These are phyloP conservation scores for Candida sonorensis DNA, from an alignment of 805 yeast genomes.

Conservation along the genomic window DNA sequence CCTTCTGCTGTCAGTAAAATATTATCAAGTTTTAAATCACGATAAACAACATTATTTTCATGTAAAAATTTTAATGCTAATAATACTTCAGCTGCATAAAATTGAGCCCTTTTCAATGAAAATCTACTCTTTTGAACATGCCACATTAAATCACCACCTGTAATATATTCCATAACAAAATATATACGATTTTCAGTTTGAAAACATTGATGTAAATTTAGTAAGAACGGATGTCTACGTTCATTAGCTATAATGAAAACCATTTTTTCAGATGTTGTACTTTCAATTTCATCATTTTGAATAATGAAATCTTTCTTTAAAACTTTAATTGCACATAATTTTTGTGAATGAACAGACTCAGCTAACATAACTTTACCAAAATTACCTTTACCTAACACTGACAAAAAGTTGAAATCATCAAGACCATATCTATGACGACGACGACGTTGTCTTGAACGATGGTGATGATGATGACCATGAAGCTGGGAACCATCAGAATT, in stretches of 20 bases:
- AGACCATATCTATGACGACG: constrained; percentile 76
- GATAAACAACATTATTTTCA: constrained; percentile 90
- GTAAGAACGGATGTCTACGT: constrained; percentile 87
- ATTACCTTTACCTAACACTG: constrained; percentile 96
- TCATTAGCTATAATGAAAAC: constrained; percentile 72
- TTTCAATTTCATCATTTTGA: constrained; percentile 93
- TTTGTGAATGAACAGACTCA: constrained; percentile 75
- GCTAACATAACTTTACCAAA: constrained; percentile 98
- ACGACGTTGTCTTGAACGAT: constrained; percentile 27
- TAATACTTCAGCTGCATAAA: constrained; percentile 94
- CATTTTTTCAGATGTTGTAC: constrained; percentile 89
- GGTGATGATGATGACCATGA: constrained; percentile 18
- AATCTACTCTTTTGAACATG: constrained; percentile 92
- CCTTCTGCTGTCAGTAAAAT: constrained; percentile 85
- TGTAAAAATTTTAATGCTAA: constrained; percentile 89
- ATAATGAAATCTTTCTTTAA: constrained; percentile 92
- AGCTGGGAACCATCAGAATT: no score
- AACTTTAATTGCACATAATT: constrained; percentile 91
- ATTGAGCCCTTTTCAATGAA: constrained; percentile 87
- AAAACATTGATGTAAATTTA: constrained; percentile 89
- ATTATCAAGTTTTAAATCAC: constrained; percentile 94
- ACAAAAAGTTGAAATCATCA: constrained; percentile 90
- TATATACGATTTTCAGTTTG: constrained; percentile 97
- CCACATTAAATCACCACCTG: constrained; percentile 99
- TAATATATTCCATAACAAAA: constrained; percentile 96